Conservation (phyloP, 805 yeast species). For the Lipomyces spencermartinsiae region DNA sequence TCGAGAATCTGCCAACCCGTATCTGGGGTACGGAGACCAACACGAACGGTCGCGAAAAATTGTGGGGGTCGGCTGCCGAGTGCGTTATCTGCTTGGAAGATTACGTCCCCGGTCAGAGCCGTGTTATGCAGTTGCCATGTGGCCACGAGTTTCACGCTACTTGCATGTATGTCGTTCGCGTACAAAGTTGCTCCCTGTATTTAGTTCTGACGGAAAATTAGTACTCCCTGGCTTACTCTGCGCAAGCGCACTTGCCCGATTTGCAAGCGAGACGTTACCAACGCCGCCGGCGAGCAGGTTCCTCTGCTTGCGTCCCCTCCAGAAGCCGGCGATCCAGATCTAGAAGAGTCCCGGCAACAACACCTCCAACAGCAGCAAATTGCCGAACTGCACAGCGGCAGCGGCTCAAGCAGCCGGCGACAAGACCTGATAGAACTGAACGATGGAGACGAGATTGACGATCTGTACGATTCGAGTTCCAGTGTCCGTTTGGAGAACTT, state of each 20-base stretch:
- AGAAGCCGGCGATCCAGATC: constrained; percentile 24
- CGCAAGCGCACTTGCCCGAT: constrained; percentile 64
- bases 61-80: constrained; percentile 55
- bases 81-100: constrained; percentile 67
- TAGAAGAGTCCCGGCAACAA: constrained; percentile 35
- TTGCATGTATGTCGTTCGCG: constrained; percentile 49
- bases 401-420: constrained; percentile 10
- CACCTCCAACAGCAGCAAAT: constrained; percentile 28
- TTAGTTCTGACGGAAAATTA: not conserved
- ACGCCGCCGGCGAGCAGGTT: constrained; percentile 11
- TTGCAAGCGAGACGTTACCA: constrained; percentile 55
- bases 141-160: constrained; percentile 65
- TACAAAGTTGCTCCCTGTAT: not conserved
- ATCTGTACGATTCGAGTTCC: constrained; percentile 14
- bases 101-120: constrained; percentile 54
- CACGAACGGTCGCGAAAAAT: constrained; percentile 42
- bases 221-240: constrained; percentile 62
- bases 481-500: constrained; percentile 3
- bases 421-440: constrained; percentile 23
- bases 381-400: constrained; percentile 6
- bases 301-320: not conserved
- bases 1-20: constrained; percentile 48
- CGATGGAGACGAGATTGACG: constrained; percentile 10
- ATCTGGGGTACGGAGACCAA: constrained; percentile 42
- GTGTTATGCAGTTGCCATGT: constrained; percentile 62